These are phyloP conservation scores for Sporothrix brunneoviolacea DNA, from an alignment of 2,329 filamentous ascomycete species.

Conservation along the genomic window DNA sequence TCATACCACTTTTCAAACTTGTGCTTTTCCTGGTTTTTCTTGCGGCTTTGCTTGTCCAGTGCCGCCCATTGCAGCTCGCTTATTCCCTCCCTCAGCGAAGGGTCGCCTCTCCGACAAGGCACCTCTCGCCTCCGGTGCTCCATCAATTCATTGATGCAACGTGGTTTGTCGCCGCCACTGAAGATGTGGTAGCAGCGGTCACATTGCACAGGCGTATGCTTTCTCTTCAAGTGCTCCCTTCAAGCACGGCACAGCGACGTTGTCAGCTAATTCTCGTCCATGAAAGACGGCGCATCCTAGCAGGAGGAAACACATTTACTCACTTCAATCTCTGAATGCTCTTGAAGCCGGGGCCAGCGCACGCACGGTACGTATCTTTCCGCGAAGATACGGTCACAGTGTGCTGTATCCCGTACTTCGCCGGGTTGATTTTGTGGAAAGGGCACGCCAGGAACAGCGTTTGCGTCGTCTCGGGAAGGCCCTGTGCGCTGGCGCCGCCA, in stretches of 20 bases:
- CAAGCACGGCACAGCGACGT: too few relatives aligned
- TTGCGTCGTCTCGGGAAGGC: background rate
- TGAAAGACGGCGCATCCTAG: too few relatives aligned
- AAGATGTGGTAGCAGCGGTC: conserved; percentile 24
- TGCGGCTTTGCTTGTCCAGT: conserved; percentile 23
- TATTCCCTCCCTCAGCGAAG: conserved; percentile 22
- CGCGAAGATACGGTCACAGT: conserved; percentile 8
- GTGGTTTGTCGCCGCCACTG: conserved; percentile 12
- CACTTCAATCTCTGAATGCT: conserved; percentile 25
- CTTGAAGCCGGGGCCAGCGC: conserved; percentile 24
- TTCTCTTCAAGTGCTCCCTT: conserved; percentile 24
- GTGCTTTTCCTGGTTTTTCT: conserved; percentile 24
- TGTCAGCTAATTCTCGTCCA: too few relatives aligned
- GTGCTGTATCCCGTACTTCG: conserved; percentile 23
- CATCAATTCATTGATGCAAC: conserved; percentile 16
- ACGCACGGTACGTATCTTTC: conserved; percentile 22
- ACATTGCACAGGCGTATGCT: conserved; percentile 24
- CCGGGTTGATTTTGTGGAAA: conserved; percentile 23
- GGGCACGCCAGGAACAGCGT: conserved; percentile 21
- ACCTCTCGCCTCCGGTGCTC: conserved; percentile 19
- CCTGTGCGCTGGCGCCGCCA: conserved; percentile 1
- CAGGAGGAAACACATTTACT: background rate
- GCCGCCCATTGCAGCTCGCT: conserved; percentile 22
- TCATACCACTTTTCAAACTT: conserved; percentile 25
- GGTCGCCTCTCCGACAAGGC: conserved; percentile 19